These are phyloP conservation scores for Salix udensis DNA, from an alignment of 345 rosid genomes.

Conservation along the genomic window DNA sequence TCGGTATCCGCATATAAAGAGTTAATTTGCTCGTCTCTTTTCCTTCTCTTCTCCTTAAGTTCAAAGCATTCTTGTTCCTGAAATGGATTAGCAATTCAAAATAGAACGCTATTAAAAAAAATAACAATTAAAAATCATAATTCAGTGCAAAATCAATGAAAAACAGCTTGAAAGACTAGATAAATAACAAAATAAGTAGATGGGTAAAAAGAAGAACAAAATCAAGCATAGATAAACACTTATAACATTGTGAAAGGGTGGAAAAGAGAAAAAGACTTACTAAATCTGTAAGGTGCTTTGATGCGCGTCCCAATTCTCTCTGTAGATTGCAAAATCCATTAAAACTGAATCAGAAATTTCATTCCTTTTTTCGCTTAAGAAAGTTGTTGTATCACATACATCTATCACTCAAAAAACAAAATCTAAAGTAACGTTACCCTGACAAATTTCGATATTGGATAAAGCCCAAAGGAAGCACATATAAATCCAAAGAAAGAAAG, in stretches of 20 bases:
- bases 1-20: conserved; percentile 16
- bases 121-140: background rate
- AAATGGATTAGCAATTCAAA: conserved; percentile 7
- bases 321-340: conserved; percentile 29
- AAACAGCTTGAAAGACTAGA: background rate
- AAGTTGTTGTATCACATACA: background rate
- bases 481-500: background rate
- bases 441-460: background rate
- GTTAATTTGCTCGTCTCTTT: conserved; percentile 24
- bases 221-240: background rate
- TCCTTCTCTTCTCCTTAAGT: conserved; percentile 46
- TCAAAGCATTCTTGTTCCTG: conserved; percentile 62
- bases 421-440: background rate
- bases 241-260: background rate
- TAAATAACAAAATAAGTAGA: background rate
- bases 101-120: background rate
- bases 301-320: conserved; percentile 58
- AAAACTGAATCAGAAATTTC: conserved; percentile 11
- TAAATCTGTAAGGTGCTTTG: conserved; percentile 40
- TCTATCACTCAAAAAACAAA: background rate
- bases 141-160: background rate
- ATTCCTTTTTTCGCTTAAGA: background rate
- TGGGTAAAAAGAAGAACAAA: background rate
- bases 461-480: background rate
- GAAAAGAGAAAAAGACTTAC: conserved; percentile 19